Percentiles rank a stretch among this genome's conserved stretches.
phyloP scores from a whole-genome alignment of 257 asterid species.

The Solanum tarapatanum region DNA sequence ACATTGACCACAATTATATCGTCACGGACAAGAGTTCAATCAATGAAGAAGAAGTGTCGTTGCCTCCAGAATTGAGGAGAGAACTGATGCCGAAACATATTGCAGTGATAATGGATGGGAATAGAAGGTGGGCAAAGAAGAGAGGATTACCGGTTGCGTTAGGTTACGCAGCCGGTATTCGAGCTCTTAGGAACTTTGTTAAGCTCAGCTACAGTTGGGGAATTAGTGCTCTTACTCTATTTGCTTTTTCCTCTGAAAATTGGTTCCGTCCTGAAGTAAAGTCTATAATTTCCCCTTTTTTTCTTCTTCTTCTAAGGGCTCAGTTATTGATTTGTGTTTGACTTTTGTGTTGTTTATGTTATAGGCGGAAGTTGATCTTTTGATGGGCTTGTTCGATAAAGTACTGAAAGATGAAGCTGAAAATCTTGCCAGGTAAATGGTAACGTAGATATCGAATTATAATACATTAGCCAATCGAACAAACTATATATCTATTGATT shows the following conservation, averaged over 20 bases:
- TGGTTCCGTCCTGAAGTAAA: constrained; percentile 56
- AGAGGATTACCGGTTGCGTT: constrained; percentile 24
- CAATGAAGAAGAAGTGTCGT: background rate
- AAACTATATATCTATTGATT: too few relatives aligned
- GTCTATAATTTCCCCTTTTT: background rate
- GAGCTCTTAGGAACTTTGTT: constrained; percentile 21
- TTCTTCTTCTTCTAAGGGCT: too few relatives aligned
- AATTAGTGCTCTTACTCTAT: constrained; percentile 45
- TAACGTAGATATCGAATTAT: background rate
- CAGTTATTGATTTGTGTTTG: too few relatives aligned
- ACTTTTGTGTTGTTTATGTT: background rate
- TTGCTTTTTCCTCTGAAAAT: constrained; percentile 55
- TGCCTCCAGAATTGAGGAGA: constrained; percentile 2
- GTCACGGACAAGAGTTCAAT: background rate
- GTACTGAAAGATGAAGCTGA: constrained; percentile 1
- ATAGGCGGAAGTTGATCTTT: constrained; percentile 20
- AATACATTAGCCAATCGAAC: too few relatives aligned
- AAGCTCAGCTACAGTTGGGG: constrained; percentile 39
- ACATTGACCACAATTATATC: too few relatives aligned
- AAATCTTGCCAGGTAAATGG: constrained; percentile 2
- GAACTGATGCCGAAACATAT: constrained; percentile 24
- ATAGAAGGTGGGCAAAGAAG: constrained; percentile 54
- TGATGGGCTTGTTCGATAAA: constrained; percentile 20
- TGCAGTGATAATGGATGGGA: constrained; percentile 53
- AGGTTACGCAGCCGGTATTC: constrained; percentile 46